Percentiles rank a stretch among this genome's conserved stretches.
Evolutionary conservation across 768 basidiomycete genomes (phyloP).

Genomic region (Leccinum longicurvipes): DNA sequence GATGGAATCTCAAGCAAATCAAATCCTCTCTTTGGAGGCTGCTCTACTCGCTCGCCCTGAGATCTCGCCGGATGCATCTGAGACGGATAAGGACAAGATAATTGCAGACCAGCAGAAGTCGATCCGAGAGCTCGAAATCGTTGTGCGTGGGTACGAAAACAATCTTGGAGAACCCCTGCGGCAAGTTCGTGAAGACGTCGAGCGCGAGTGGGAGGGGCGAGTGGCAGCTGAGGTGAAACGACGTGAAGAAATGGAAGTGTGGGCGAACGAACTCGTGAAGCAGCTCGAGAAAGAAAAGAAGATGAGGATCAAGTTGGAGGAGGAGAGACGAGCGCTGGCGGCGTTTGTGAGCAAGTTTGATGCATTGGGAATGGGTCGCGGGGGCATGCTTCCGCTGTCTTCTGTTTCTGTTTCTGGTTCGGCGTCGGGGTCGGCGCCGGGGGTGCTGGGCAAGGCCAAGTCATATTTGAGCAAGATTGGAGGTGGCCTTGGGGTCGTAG

Average conservation of each 20-base stretch:
- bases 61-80: conserved; percentile 60
- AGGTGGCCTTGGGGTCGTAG: conserved; percentile 21
- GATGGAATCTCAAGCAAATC: conserved; percentile 75
- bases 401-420: conserved; percentile 7
- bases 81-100: conserved; percentile 70
- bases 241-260: conserved; percentile 67
- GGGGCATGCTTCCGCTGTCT: conserved; percentile 32
- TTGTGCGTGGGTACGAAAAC: conserved; percentile 67
- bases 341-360: conserved; percentile 84
- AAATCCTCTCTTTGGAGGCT: conserved; percentile 81
- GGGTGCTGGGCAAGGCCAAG: conserved; percentile 42
- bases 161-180: conserved; percentile 67
- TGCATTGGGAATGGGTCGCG: conserved; percentile 54
- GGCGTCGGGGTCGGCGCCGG: not conserved
- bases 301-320: conserved; percentile 65
- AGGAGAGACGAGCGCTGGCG: conserved; percentile 72
- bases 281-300: conserved; percentile 80
- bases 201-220: conserved; percentile 65
- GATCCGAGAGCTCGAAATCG: conserved; percentile 75
- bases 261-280: conserved; percentile 71
- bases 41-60: conserved; percentile 70
- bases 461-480: conserved; percentile 43
- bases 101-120: conserved; percentile 71
- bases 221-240: conserved; percentile 55
- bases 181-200: conserved; percentile 67